Base-by-base conservation (phyloP, 768 basidiomycete genomes). In the Trametes villosa region DNA sequence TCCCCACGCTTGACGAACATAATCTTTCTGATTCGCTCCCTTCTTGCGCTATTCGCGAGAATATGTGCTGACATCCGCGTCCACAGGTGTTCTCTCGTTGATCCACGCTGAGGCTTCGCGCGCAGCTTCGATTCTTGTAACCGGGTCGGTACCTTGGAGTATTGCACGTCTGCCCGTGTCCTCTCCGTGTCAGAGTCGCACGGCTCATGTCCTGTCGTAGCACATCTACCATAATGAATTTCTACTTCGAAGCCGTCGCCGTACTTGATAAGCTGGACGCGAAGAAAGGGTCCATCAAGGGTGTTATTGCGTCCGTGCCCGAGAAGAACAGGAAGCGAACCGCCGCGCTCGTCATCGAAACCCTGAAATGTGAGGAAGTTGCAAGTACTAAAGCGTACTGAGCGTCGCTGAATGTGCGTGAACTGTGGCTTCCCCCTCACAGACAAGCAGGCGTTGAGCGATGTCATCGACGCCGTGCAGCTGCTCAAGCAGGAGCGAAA, bases 261-360 rank as follows among this genome's bases (percentile, higher is more conserved):
- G 81, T 87, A 5, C 79, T 98, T 67, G 94, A 96, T 71, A 88
- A 87, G 66, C 81, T 98, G 60, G 91, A 96, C 71, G 83, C 86
- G 44, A 94, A 90, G 72, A 82, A 94, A 73, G 95, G 94, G n/a
- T 96, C 93, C 15, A 90, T 98, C 70, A 95, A 96, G 71, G 84
- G 95, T 53, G 75, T 94, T 33, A 77, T 96, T 41, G 85, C 85
- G 20, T 83, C 85, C 55, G 78, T 94, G 29, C 85, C 90, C 27
- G 85, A 88, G 71, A 87, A 88, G 74, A 81, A 83, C 65, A 83
- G 89, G 69, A 91, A 91, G 70, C 81, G 93, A 53, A 88, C 87
- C 6, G 83, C 92, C 33, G 92, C 92, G 9, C 85, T 97, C 36
- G 87, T 98, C 31, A 95, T 98, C 54, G 93, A 97, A 77, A 96